These are phyloP conservation scores for Monosporozyma siamensis DNA, from an alignment of 805 yeast species.

Conservation along the genomic window DNA sequence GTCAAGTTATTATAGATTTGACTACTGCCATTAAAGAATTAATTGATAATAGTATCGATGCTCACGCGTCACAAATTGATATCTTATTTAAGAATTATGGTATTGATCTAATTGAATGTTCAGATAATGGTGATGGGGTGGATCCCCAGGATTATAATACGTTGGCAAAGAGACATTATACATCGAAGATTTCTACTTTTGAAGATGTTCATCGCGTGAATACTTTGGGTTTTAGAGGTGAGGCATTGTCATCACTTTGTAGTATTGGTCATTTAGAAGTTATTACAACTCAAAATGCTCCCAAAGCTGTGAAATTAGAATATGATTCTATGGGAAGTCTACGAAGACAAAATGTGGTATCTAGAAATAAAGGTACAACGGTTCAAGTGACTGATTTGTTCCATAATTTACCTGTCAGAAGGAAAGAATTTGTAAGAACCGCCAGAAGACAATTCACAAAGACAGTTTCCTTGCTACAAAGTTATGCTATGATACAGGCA, in stretches of 20 bases:
- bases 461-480: conserved; percentile 52
- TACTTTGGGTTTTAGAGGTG: conserved; percentile 74
- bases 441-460: conserved; percentile 63
- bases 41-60: conserved; percentile 81
- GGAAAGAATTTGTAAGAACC: conserved; percentile 61
- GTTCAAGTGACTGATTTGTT: conserved; percentile 54
- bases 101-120: conserved; percentile 54
- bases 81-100: conserved; percentile 65
- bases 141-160: conserved; percentile 39
- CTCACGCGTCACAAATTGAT: conserved; percentile 59
- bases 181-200: conserved; percentile 53
- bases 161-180: conserved; percentile 53
- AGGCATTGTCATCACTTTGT: conserved; percentile 66
- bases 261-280: conserved; percentile 42
- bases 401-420: conserved; percentile 67
- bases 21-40: conserved; percentile 74
- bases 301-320: conserved; percentile 47
- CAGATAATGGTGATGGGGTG: conserved; percentile 65
- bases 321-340: conserved; percentile 52
- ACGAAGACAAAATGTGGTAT: conserved; percentile 31
- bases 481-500: conserved; percentile 54
- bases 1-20: conserved; percentile 82
- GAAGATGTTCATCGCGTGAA: conserved; percentile 43
- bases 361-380: conserved; percentile 62
- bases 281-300: conserved; percentile 45